phyloP scores from a whole-genome alignment of 202 grass and related monocot genomes.

The Schoenoplectus tabernaemontani region DNA sequence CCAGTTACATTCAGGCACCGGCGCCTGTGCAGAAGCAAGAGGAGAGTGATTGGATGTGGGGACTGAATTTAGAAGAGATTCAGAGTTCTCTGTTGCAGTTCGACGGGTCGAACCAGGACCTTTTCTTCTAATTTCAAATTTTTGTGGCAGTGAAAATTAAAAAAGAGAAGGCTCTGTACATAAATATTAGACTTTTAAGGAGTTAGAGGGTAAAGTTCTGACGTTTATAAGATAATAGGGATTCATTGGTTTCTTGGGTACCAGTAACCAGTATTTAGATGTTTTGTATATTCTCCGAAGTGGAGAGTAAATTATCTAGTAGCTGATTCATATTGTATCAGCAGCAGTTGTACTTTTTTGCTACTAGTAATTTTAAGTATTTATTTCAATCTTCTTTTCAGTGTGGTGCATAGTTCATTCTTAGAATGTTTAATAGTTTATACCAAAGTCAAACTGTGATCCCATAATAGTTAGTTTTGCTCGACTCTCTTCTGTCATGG shows the following conservation, averaged over 20 bases:
- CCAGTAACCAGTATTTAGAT: neutral
- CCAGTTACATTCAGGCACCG: neutral
- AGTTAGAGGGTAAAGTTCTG: neutral
- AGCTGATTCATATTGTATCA: neutral
- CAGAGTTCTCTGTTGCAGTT: conserved; percentile 40
- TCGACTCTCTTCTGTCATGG: neutral
- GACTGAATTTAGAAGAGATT: conserved; percentile 53
- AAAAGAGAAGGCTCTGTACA: neutral
- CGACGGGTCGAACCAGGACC: conserved; percentile 6
- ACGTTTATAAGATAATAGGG: conserved; percentile 1
- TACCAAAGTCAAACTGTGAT: neutral
- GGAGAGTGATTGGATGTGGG: conserved; percentile 59
- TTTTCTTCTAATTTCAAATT: conserved; percentile 6
- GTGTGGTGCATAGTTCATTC: neutral
- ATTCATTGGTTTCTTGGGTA: conserved; percentile 25
- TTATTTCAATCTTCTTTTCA: neutral
- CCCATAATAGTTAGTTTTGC: neutral
- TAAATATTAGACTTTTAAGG: neutral
- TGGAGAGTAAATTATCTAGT: neutral
- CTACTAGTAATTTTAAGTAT: neutral
- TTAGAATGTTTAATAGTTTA: neutral
- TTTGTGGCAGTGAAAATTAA: neutral
- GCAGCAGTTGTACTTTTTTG: neutral
- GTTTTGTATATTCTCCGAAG: conserved; percentile 1
- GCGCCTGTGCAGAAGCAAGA: conserved; percentile 34